Evolutionary conservation across 352 stramenopile genomes (phyloP).

Genomic region (Phytophthora palmivora): DNA sequence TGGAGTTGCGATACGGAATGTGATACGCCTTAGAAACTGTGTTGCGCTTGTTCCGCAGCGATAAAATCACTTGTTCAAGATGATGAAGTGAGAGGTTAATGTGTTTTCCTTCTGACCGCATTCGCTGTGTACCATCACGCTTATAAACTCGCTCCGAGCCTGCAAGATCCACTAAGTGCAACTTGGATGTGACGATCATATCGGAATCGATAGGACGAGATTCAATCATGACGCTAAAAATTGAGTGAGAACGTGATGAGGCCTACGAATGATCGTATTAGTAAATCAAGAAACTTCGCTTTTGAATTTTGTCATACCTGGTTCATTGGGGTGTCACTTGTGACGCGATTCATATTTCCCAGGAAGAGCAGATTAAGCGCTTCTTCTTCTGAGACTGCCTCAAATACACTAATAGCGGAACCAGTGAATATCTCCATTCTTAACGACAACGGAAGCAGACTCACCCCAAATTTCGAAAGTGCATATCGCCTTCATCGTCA

Average conservation of each 20-base stretch:
- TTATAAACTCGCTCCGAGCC: conserved; percentile 97
- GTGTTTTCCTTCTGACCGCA: conserved; percentile 93
- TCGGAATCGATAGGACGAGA: conserved; percentile 75
- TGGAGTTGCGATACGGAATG: conserved; percentile 96
- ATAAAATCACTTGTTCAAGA: conserved; percentile 96
- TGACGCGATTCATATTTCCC: conserved; percentile 96
- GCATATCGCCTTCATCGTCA: conserved; percentile 81
- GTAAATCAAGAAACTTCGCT: no score
- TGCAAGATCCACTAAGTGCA: conserved; percentile 96
- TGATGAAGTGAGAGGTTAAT: conserved; percentile 97
- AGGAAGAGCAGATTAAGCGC: conserved; percentile 96
- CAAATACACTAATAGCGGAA: conserved; percentile 59
- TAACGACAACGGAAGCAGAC: background rate
- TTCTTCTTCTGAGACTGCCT: conserved; percentile 91
- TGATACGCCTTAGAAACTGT: conserved; percentile 69
- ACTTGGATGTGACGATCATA: conserved; percentile 86
- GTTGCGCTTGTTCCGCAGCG: conserved; percentile 83
- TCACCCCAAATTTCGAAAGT: conserved; percentile 80
- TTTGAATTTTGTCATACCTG: conserved; percentile 42
- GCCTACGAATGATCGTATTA: conserved; percentile 50
- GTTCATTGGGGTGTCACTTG: conserved; percentile 97
- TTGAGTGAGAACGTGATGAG: conserved; percentile 95
- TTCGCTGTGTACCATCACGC: conserved; percentile 89
- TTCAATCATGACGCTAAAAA: conserved; percentile 96
- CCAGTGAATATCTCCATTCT: background rate